Percentiles rank a stretch among this genome's conserved stretches.
Conservation (phyloP, 495 filamentous ascomycete genomes). For the Gamarada debralockiae region DNA sequence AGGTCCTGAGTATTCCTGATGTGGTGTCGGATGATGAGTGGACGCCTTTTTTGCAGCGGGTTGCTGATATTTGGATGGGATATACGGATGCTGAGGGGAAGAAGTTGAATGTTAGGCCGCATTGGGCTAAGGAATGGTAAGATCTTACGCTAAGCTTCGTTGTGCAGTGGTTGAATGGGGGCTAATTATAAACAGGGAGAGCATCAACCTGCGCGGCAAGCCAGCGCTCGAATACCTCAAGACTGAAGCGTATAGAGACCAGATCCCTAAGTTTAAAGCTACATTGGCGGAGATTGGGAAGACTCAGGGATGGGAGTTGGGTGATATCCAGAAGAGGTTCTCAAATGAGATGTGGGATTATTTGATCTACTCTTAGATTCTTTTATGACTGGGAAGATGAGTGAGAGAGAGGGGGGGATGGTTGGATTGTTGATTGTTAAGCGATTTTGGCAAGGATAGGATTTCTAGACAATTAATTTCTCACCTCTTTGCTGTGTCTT, state of each 20-base stretch:
- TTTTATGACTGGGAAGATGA: too few relatives aligned
- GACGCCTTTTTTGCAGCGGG: constrained; percentile 39
- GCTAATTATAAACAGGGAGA: constrained; percentile 16
- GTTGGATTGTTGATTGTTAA: too few relatives aligned
- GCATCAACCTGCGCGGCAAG: constrained; percentile 24
- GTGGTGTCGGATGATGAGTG: constrained; percentile 40
- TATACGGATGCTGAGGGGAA: constrained; percentile 30
- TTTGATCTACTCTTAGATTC: constrained; percentile 14
- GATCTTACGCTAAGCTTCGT: constrained; percentile 3
- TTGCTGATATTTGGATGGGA: constrained; percentile 44
- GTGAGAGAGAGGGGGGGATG: too few relatives aligned
- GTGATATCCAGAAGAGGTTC: constrained; percentile 37
- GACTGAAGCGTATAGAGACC: constrained; percentile 38
- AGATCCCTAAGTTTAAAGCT: constrained; percentile 38
- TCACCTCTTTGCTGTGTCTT: too few relatives aligned
- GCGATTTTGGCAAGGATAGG: too few relatives aligned
- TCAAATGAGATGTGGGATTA: constrained; percentile 39
- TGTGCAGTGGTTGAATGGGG: background rate
- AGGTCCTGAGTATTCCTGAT: constrained; percentile 42
- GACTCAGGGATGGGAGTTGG: constrained; percentile 42
- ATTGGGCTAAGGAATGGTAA: constrained; percentile 55
- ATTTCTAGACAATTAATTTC: too few relatives aligned
- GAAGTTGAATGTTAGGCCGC: constrained; percentile 39
- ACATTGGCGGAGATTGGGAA: constrained; percentile 38
- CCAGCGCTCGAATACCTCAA: constrained; percentile 36